These are phyloP conservation scores for Phaeosphaeriaceae sp. DNA, from an alignment of 2,329 filamentous ascomycete species.

Conservation along the genomic window DNA sequence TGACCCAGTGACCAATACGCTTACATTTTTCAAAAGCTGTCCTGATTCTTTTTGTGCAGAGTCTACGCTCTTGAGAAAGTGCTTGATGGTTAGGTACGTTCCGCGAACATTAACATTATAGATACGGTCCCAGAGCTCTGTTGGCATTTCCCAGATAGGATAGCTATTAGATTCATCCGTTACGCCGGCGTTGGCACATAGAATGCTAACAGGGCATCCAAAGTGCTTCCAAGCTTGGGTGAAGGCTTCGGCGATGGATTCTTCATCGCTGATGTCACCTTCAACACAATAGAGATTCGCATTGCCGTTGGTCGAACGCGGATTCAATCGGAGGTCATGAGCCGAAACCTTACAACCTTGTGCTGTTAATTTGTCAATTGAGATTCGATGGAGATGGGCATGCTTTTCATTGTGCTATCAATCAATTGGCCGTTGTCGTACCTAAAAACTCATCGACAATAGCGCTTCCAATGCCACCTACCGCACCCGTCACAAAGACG, in stretches of 20 bases:
- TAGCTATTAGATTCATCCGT: constrained; percentile 57
- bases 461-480: constrained; percentile 58
- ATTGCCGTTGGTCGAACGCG: constrained; percentile 32
- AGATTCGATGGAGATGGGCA: neutral
- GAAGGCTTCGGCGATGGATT: constrained; percentile 52
- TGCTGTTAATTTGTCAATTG: constrained; percentile 39
- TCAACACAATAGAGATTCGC: constrained; percentile 51
- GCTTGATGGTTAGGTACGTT: constrained; percentile 63
- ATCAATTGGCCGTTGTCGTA: constrained; percentile 33
- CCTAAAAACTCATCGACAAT: constrained; percentile 61
- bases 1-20: constrained; percentile 61
- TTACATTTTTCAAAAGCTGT: constrained; percentile 56
- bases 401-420: neutral
- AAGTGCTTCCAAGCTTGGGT: constrained; percentile 52
- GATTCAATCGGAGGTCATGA: constrained; percentile 55
- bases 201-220: constrained; percentile 57
- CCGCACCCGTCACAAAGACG: constrained; percentile 62
- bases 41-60: constrained; percentile 46
- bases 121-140: constrained; percentile 59
- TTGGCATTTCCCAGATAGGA: constrained; percentile 60
- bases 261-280: constrained; percentile 58
- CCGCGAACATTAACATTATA: constrained; percentile 59
- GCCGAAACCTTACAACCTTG: constrained; percentile 63
- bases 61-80: constrained; percentile 57
- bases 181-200: constrained; percentile 61